Evolutionary conservation across 2,329 filamentous ascomycete genomes (phyloP).

Genomic region (Onygena corvina): DNA sequence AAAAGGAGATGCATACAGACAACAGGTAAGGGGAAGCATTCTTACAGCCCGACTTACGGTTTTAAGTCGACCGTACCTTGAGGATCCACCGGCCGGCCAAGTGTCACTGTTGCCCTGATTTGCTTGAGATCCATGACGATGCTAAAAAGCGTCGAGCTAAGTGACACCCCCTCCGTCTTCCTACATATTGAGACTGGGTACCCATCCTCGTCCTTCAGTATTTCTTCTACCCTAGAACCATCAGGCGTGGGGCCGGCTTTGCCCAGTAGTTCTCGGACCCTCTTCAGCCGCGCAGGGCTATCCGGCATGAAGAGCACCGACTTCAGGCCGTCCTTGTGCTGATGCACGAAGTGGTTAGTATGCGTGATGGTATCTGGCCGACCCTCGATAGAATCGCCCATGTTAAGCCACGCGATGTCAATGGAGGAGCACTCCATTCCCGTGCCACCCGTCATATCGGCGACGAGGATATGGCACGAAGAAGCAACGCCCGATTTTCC

Average conservation of each 20-base stretch:
- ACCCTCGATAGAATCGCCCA: conserved; percentile 12
- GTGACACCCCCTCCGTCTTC: conserved; percentile 19
- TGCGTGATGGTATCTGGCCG: conserved; percentile 18
- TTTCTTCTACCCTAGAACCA: conserved; percentile 16
- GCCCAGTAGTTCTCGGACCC: conserved; percentile 22
- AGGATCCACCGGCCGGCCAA: conserved; percentile 25
- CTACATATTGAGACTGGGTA: conserved; percentile 27
- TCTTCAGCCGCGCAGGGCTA: conserved; percentile 18
- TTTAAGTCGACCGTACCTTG: conserved; percentile 21
- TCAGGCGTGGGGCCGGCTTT: conserved; percentile 15
- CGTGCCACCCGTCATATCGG: conserved; percentile 35
- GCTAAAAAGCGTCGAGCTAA: conserved; percentile 27
- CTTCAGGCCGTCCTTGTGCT: conserved; percentile 15
- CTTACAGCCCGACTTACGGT: conserved; percentile 13
- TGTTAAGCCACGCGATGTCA: conserved; percentile 16
- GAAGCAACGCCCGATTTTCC: conserved; percentile 40
- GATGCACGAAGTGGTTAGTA: conserved; percentile 24
- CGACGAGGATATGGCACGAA: conserved; percentile 44
- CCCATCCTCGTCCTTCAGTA: conserved; percentile 27
- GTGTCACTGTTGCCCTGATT: conserved; percentile 22
- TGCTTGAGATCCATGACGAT: conserved; percentile 32
- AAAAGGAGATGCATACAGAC: conserved; percentile 8
- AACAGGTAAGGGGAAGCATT: conserved; percentile 10
- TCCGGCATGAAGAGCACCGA: conserved; percentile 18
- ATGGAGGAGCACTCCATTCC: conserved; percentile 40